phyloP scores from a whole-genome alignment of 257 asterid genomes.

The Lithospermum erythrorhizon region DNA sequence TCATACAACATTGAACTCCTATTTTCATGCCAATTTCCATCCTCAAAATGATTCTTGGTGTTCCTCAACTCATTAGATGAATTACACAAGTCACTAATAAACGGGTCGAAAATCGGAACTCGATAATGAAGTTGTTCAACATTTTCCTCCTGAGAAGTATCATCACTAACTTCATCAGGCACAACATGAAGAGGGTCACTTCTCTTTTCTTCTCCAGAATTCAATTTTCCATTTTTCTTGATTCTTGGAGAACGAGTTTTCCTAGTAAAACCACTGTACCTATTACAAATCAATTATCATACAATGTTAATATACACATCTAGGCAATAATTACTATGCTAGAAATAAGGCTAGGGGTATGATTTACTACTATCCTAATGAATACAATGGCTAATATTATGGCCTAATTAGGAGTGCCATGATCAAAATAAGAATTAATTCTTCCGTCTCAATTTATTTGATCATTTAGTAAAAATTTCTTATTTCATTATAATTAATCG shows the following conservation, averaged over 20 bases:
- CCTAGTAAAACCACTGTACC: constrained; percentile 51
- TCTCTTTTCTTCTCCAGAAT: background rate
- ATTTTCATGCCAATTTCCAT: background rate
- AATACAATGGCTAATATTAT: too few relatives aligned
- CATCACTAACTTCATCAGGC: constrained; percentile 55
- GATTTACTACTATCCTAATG: too few relatives aligned
- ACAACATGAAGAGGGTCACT: constrained; percentile 34
- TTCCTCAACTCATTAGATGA: constrained; percentile 16
- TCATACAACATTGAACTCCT: background rate
- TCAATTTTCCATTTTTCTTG: constrained; percentile 16
- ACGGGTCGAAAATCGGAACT: constrained; percentile 64
- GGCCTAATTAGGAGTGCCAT: too few relatives aligned
- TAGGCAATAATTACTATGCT: too few relatives aligned
- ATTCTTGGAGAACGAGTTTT: constrained; percentile 63
- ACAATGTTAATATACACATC: too few relatives aligned
- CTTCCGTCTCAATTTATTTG: too few relatives aligned
- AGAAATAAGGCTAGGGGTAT: too few relatives aligned
- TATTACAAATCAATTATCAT: too few relatives aligned
- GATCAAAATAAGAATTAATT: too few relatives aligned
- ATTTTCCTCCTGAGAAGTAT: constrained; percentile 38
- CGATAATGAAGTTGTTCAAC: constrained; percentile 62
- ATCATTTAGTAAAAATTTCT: too few relatives aligned
- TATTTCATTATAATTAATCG: too few relatives aligned
- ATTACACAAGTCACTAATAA: constrained; percentile 29
- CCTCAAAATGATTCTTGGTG: background rate